Evolutionary conservation across 805 yeast species (phyloP).

Genomic region (Candida nemodendra): DNA sequence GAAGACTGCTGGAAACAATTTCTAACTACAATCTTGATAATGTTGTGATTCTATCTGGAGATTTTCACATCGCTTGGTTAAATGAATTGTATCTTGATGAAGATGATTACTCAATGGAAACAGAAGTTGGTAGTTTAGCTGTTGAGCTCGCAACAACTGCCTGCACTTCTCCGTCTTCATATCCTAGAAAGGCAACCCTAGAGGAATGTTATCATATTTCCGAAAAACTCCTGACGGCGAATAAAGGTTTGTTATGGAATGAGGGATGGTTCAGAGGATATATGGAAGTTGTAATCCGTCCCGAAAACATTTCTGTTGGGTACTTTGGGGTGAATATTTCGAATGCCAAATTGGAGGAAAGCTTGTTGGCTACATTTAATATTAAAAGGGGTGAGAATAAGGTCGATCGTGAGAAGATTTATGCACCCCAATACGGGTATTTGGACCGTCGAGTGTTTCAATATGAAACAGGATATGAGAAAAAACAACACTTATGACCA

Average conservation of each 20-base stretch:
- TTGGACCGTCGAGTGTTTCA: too few species aligned
- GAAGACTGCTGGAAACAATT: constrained; percentile 19
- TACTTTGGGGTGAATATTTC: constrained; percentile 15
- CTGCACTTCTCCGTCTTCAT: constrained; percentile 26
- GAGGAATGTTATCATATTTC: constrained; percentile 14
- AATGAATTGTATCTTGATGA: constrained; percentile 16
- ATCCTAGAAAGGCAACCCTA: constrained; percentile 13
- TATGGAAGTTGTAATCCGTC: constrained; percentile 8
- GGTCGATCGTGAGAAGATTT: not conserved
- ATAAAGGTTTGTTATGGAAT: constrained; percentile 17
- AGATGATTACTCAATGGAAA: constrained; percentile 13
- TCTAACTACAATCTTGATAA: constrained; percentile 14
- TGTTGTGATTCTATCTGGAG: constrained; percentile 23
- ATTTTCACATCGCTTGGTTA: constrained; percentile 27
- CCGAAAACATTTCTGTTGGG: constrained; percentile 5
- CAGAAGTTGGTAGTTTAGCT: constrained; percentile 22
- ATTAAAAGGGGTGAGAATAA: not conserved
- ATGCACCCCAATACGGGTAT: too few species aligned
- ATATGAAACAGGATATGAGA: too few species aligned
- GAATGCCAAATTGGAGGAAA: constrained; percentile 7
- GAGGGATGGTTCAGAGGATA: constrained; percentile 19
- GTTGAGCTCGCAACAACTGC: constrained; percentile 27
- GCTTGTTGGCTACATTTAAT: constrained; percentile 10
- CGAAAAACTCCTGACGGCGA: constrained; percentile 7
- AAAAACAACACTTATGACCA: too few species aligned